These are phyloP conservation scores for Ashbya aceris DNA, from an alignment of 1,139 yeast genomes.

Conservation along the genomic window DNA sequence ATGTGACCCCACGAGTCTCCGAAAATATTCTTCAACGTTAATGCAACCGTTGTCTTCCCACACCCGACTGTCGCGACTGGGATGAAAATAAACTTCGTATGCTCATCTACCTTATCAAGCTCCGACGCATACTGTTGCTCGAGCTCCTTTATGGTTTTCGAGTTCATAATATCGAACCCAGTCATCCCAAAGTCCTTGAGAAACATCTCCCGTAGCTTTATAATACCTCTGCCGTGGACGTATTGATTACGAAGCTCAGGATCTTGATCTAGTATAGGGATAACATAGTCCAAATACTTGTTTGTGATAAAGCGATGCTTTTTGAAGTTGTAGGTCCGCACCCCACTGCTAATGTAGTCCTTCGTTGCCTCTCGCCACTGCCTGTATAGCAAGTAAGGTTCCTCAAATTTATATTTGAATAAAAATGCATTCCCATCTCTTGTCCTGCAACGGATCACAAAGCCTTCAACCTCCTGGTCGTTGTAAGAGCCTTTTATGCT, in stretches of 20 bases:
- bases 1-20: constrained; percentile 59
- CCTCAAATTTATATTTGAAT: constrained; percentile 91
- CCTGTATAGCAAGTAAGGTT: constrained; percentile 85
- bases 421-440: constrained; percentile 38
- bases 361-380: constrained; percentile 85
- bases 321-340: constrained; percentile 37
- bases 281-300: constrained; percentile 60
- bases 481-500: constrained; percentile 64
- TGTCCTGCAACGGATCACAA: constrained; percentile 61
- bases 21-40: constrained; percentile 47
- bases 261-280: constrained; percentile 41
- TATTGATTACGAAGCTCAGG: constrained; percentile 40
- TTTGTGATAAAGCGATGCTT: constrained; percentile 53
- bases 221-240: constrained; percentile 59
- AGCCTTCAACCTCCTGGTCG: constrained; percentile 78
- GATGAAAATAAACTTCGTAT: constrained; percentile 51
- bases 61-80: constrained; percentile 92
- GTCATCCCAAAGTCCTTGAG: constrained; percentile 40
- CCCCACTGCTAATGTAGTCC: constrained; percentile 39
- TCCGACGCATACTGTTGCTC: constrained; percentile 29
- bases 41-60: constrained; percentile 82
- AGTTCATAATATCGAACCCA: constrained; percentile 38
- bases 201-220: constrained; percentile 56
- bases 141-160: constrained; percentile 29
- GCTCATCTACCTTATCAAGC: constrained; percentile 26